Evolutionary conservation across 148 eudicot species (phyloP), one percentile per base, ranked within the genome.

Genomic region (Suaeda aralocaspica): DNA sequence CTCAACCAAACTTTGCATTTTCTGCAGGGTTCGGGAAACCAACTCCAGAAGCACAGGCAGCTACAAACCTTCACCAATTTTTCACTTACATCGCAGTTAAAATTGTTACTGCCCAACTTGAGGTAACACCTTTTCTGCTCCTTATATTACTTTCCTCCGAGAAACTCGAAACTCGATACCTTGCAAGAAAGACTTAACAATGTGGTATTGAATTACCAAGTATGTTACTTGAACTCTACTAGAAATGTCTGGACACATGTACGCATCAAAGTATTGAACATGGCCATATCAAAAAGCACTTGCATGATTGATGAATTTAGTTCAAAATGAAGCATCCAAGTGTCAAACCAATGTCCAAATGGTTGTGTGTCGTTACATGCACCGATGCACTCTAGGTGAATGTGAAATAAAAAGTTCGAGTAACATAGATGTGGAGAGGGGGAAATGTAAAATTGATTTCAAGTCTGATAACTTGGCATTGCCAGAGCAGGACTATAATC

Each of bases 21-120:
- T 2, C 39, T 82, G 70, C 75, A 93, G 98, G 98, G 42, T 91
- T 84, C 60, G 98, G 98, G 66, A 92, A 90, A 74, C 91, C 92
- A 64, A 86, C 98, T 15, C 98, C 98, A 34, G 98, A 94, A 83
- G 83, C 86, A 33, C 89, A 85, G 77, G 97, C 97, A 69, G 96
- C 97, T 9, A 82, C 73, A 46, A 82, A 94, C 70, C 87, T 94
- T 48, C 98, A 94, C 69, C 72, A 89, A 64, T 91, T 91, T 79
- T 94, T 94, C 83, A 94, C 90, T 34, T 94, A 77, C 21, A 41
- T 87, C 65, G 98, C 98, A 59, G 97, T 94, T 42, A 85, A 72
- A 70, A 85, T 94, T 58, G 98, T 94, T 49, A 59, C 77, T 66
- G 91, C 98, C 44, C 98, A 94, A 74, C 92, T 94, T 45, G 71